Conservation (phyloP, 139 green algal genomes). For the Volvox reticuliferus region DNA sequence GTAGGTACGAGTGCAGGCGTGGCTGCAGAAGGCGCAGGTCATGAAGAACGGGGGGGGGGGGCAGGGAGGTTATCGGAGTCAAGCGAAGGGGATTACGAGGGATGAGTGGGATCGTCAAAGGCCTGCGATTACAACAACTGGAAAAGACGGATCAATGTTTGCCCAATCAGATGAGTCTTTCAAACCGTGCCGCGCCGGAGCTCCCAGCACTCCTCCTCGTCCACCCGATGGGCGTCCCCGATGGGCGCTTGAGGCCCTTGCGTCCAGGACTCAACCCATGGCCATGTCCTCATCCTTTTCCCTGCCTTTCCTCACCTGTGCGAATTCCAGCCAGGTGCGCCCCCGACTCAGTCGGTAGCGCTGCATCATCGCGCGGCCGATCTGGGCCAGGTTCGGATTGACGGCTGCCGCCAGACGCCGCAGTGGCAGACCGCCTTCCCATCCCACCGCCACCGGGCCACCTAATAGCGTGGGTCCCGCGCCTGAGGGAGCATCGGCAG, state of each 20-base stretch:
- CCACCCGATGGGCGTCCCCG: no score
- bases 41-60: neutral
- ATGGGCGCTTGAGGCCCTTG: no score
- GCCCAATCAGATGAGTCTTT: no score
- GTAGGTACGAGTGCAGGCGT: neutral
- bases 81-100: no score
- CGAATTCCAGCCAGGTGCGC: conserved; percentile 55
- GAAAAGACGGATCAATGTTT: no score
- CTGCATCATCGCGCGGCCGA: conserved; percentile 29
- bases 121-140: no score
- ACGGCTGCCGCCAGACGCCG: conserved; percentile 34
- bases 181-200: no score
- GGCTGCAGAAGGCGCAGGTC: neutral
- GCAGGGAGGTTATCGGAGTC: neutral
- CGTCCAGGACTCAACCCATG: no score
- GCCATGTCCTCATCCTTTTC: neutral
- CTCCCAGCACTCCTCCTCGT: no score
- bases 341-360: conserved; percentile 34
- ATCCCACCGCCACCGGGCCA: conserved; percentile 15
- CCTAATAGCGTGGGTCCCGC: conserved; percentile 1
- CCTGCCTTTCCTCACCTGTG: neutral
- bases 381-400: conserved; percentile 5
- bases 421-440: conserved; percentile 42
- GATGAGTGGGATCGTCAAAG: no score
- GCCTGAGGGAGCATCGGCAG: neutral